A percentile compares a stretch with the other conserved stretches of the same genome.
Evolutionary conservation across 2,329 filamentous ascomycete species (phyloP).

Genomic region (Chrysoporthe cubensis): DNA sequence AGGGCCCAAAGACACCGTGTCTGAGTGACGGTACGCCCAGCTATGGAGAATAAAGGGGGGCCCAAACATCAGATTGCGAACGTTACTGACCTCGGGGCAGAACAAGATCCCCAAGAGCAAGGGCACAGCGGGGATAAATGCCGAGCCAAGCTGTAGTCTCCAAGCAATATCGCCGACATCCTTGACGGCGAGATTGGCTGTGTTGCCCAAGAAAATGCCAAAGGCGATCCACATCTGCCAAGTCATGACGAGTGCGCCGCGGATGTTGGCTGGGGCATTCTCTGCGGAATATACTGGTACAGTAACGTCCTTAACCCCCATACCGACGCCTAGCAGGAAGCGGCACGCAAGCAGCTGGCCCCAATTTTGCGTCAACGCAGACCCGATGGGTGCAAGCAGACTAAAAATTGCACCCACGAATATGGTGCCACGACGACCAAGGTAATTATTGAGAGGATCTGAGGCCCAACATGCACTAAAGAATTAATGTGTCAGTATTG

Average conservation of each 20-base stretch:
- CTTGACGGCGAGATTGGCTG: constrained; percentile 47
- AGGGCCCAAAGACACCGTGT: background rate
- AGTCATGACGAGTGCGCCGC: constrained; percentile 45
- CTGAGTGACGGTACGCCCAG: constrained; percentile 29
- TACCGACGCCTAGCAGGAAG: constrained; percentile 42
- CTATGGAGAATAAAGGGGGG: constrained; percentile 50
- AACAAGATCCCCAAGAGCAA: constrained; percentile 3
- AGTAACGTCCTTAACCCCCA: constrained; percentile 43
- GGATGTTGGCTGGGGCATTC: constrained; percentile 43
- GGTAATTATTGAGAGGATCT: constrained; percentile 58
- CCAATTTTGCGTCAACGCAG: constrained; percentile 36
- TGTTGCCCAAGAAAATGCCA: constrained; percentile 48
- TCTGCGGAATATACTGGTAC: constrained; percentile 43
- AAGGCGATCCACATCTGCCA: constrained; percentile 39
- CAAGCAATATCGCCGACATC: constrained; percentile 31
- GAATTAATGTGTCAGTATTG: background rate
- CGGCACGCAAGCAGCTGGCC: constrained; percentile 39
- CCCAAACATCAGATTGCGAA: constrained; percentile 35
- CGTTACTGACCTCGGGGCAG: constrained; percentile 36
- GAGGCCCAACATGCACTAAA: constrained; percentile 39
- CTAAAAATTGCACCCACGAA: constrained; percentile 60
- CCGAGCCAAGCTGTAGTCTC: background rate
- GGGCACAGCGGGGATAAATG: background rate
- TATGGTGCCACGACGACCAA: constrained; percentile 67
- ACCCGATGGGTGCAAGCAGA: background rate